phyloP scores from a whole-genome alignment of 805 yeast genomes.

The Teunomyces cretensis region DNA sequence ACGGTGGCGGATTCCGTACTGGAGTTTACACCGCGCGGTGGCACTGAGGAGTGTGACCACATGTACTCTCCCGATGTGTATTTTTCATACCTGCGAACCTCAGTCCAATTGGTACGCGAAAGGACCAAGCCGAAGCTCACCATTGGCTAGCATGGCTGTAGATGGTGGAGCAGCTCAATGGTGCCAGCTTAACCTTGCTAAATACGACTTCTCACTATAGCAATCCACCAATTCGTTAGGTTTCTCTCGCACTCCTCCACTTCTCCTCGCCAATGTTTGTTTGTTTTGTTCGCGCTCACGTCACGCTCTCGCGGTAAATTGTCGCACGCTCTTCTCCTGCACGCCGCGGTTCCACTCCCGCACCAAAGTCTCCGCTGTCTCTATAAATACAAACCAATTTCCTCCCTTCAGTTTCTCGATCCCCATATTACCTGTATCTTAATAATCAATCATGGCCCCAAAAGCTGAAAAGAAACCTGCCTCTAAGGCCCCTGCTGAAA shows the following conservation, averaged over 20 bases:
- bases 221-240: constrained; percentile 1
- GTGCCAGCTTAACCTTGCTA: neutral
- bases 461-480: constrained; percentile 76
- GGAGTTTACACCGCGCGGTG: constrained; percentile 2
- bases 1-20: neutral
- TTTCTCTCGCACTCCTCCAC: constrained; percentile 3
- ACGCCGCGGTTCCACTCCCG: constrained; percentile 3
- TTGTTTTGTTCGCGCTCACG: constrained; percentile 3
- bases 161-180: no score
- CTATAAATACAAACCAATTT: constrained; percentile 4
- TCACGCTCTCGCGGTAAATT: constrained; percentile 3
- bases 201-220: neutral
- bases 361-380: constrained; percentile 1
- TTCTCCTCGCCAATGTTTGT: constrained; percentile 3
- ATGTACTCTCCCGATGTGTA: constrained; percentile 1
- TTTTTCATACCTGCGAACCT: neutral
- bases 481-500: constrained; percentile 96
- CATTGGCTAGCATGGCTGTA: no score
- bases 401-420: neutral
- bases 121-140: neutral
- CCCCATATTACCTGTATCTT: constrained; percentile 1
- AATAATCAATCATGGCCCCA: constrained; percentile 19
- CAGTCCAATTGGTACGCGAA: neutral
- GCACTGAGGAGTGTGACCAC: neutral
- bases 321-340: constrained; percentile 5